A percentile compares a stretch with the other conserved stretches of the same genome.
phyloP scores from a whole-genome alignment of 352 stramenopile species.

The Phytophthora cryptogea region DNA sequence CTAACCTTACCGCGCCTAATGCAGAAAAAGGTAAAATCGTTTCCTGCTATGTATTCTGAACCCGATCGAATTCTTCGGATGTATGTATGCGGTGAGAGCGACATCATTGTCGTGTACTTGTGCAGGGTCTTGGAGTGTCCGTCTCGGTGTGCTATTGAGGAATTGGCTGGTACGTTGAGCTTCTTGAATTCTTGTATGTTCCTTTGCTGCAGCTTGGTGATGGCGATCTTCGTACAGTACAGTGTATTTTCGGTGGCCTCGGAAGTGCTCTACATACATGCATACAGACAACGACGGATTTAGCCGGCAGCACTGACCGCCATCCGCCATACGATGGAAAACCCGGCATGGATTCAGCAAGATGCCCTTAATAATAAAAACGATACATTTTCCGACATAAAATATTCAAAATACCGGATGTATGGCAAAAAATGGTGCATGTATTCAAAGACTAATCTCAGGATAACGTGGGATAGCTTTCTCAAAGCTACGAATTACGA shows the following conservation, averaged over 20 bases:
- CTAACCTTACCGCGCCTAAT: too few species aligned
- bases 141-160: not conserved
- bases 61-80: not conserved
- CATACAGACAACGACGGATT: too few species aligned
- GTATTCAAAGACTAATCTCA: slow-evolving; percentile 7
- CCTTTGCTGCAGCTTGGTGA: not conserved
- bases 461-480: slow-evolving; percentile 13
- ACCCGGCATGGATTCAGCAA: too few species aligned
- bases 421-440: slow-evolving; percentile 4
- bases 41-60: not conserved
- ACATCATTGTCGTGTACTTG: not conserved
- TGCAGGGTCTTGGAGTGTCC: not conserved
- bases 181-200: not conserved
- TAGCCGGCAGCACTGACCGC: too few species aligned
- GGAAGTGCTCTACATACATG: too few species aligned
- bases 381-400: too few species aligned
- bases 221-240: too few species aligned
- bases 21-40: too few species aligned
- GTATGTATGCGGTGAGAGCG: not conserved
- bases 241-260: not conserved
- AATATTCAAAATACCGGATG: slow-evolving; percentile 4
- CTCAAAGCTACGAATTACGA: slow-evolving; percentile 10
- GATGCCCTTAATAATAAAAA: too few species aligned
- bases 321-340: too few species aligned
- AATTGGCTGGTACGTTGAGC: not conserved